Evolutionary conservation across 352 stramenopile genomes (phyloP).

Genomic region (Pythium folliculosum): DNA sequence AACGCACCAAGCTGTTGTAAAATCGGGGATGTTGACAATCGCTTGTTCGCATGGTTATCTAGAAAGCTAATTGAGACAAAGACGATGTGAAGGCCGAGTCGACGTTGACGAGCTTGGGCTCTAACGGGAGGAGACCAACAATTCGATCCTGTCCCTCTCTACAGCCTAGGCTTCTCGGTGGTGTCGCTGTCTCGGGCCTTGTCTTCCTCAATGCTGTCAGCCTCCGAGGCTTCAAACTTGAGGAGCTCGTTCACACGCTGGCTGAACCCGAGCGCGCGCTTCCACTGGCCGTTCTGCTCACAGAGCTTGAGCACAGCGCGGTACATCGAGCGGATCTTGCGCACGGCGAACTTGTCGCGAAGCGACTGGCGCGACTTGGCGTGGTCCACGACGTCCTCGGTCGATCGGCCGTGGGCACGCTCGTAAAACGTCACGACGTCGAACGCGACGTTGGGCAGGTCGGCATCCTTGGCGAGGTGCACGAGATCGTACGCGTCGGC

Average conservation of each 20-base stretch:
- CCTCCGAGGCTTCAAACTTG: slow-evolving; percentile 13
- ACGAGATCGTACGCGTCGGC: slow-evolving; percentile 55
- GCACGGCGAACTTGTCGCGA: slow-evolving; percentile 40
- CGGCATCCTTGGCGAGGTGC: slow-evolving; percentile 46
- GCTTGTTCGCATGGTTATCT: too few relatives aligned
- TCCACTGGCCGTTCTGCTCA: slow-evolving; percentile 60
- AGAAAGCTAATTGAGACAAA: too few relatives aligned
- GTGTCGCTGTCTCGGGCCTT: background rate
- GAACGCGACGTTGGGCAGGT: slow-evolving; percentile 38
- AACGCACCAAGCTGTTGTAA: too few relatives aligned
- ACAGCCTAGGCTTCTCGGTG: background rate
- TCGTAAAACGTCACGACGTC: slow-evolving; percentile 60
- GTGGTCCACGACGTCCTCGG: slow-evolving; percentile 15
- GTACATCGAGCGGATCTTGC: slow-evolving; percentile 62
- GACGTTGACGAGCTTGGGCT: too few relatives aligned
- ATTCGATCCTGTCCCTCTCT: background rate
- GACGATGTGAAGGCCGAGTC: too few relatives aligned
- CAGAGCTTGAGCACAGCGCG: slow-evolving; percentile 45
- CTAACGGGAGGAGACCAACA: too few relatives aligned
- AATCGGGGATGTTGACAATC: too few relatives aligned
- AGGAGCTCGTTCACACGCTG: slow-evolving; percentile 47
- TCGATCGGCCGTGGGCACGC: slow-evolving; percentile 36
- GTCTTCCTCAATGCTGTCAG: background rate
- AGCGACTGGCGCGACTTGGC: slow-evolving; percentile 25
- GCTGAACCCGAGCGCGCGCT: slow-evolving; percentile 54